phyloP scores from a whole-genome alignment of 202 grass and related monocot genomes.

The Setaria italica region DNA sequence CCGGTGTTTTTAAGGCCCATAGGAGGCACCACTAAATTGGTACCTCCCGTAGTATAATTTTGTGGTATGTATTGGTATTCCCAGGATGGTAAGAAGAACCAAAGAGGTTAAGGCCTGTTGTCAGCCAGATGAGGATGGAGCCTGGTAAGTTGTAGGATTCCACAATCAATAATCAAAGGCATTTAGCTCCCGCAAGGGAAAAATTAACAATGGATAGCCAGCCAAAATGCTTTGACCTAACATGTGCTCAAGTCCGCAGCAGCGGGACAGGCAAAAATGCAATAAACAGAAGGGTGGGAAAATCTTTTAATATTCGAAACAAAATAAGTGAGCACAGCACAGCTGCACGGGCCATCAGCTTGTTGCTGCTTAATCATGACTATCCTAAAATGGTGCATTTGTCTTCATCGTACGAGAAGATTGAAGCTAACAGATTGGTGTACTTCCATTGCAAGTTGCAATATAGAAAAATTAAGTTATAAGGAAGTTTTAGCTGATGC shows the following conservation, averaged over 20 bases:
- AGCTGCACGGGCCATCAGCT: background rate
- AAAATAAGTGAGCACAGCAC: background rate
- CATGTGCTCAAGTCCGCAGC: background rate
- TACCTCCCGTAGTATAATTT: background rate
- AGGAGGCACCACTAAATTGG: background rate
- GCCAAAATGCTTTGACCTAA: conserved; percentile 21
- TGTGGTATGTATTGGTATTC: background rate
- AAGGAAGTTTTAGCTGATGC: background rate
- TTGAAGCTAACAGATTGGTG: background rate
- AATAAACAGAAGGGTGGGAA: background rate
- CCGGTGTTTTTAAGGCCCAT: background rate
- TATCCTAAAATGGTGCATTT: background rate
- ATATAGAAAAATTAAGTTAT: background rate
- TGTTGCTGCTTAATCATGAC: conserved; percentile 28
- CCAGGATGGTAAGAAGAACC: background rate
- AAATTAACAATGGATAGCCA: conserved; percentile 6
- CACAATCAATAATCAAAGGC: background rate
- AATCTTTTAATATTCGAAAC: background rate
- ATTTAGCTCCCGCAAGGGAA: background rate
- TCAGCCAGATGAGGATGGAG: background rate
- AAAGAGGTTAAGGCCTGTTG: background rate
- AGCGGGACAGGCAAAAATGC: background rate
- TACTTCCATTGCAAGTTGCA: background rate
- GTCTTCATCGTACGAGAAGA: conserved; percentile 1
- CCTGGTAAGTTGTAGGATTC: background rate